phyloP scores from a whole-genome alignment of 2,329 filamentous ascomycete species.

The Colletotrichum phormii region DNA sequence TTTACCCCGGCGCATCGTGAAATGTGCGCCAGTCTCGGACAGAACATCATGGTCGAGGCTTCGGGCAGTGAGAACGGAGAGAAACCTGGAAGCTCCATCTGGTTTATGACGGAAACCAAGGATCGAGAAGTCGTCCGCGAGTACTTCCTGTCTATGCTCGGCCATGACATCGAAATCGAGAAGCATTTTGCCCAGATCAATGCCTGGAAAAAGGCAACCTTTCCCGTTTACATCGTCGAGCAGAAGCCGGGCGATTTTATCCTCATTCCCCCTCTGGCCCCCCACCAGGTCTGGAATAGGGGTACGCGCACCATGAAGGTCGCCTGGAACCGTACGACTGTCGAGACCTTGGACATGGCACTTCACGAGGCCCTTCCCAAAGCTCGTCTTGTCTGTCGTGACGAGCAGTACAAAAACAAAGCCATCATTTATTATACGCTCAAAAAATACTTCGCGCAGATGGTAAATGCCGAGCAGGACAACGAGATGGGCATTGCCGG shows the following conservation, averaged over 20 bases:
- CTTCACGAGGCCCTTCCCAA: conserved; percentile 89
- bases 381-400: conserved; percentile 90
- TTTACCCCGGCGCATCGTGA: conserved; percentile 96
- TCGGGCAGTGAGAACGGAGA: conserved; percentile 80
- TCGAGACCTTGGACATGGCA: conserved; percentile 89
- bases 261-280: conserved; percentile 89
- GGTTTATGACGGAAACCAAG: conserved; percentile 99
- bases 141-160: conserved; percentile 92
- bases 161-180: conserved; percentile 96
- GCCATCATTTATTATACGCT: conserved; percentile 92
- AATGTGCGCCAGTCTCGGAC: conserved; percentile 96
- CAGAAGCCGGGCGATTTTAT: conserved; percentile 93
- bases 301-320: conserved; percentile 97
- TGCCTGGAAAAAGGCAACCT: conserved; percentile 94
- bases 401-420: conserved; percentile 99
- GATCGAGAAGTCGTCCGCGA: conserved; percentile 91
- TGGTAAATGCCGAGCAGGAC: conserved; percentile 66
- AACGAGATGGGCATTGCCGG: conserved; percentile 59
- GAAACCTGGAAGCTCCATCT: conserved; percentile 88
- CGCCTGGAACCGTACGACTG: conserved; percentile 96
- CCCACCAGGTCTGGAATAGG: conserved; percentile 98
- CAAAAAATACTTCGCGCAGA: conserved; percentile 78
- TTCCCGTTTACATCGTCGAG: conserved; percentile 92
- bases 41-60: conserved; percentile 98
- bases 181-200: conserved; percentile 96